phyloP scores from a whole-genome alignment of 2,329 filamentous ascomycete genomes.

The Paecilomyces variotii region DNA sequence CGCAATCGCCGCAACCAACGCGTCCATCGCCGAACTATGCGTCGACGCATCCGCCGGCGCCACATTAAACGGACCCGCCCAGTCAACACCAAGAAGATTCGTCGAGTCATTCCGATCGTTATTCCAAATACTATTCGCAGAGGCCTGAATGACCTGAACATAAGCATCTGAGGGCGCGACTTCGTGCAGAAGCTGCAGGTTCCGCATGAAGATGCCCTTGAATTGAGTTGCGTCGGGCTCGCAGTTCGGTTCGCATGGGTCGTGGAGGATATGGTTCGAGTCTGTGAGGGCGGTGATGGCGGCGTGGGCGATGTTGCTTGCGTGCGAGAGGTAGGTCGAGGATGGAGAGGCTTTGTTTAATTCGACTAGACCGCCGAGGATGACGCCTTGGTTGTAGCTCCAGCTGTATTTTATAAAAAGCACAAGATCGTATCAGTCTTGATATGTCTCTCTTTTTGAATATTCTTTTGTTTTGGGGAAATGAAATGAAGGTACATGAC shows the following conservation, averaged over 20 bases:
- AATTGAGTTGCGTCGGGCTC: slow-evolving; percentile 53
- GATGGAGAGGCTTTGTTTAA: slow-evolving; percentile 39
- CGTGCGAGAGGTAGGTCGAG: slow-evolving; percentile 34
- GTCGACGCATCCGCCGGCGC: slow-evolving; percentile 47
- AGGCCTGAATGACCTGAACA: slow-evolving; percentile 48
- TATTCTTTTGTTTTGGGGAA: background rate
- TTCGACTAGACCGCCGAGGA: slow-evolving; percentile 51
- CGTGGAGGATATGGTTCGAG: slow-evolving; percentile 43
- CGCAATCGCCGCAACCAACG: slow-evolving; percentile 51
- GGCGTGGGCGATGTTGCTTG: slow-evolving; percentile 45
- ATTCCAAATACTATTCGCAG: slow-evolving; percentile 59
- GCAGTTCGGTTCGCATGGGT: slow-evolving; percentile 47
- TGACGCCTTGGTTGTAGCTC: slow-evolving; percentile 56
- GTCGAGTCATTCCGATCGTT: slow-evolving; percentile 43
- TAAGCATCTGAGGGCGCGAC: slow-evolving; percentile 45
- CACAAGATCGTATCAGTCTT: too few relatives aligned
- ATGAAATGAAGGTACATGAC: background rate
- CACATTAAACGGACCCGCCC: slow-evolving; percentile 51
- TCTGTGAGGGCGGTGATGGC: slow-evolving; percentile 42
- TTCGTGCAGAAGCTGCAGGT: slow-evolving; percentile 51
- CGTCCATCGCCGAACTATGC: slow-evolving; percentile 60
- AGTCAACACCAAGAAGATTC: slow-evolving; percentile 53
- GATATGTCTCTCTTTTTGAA: too few relatives aligned
- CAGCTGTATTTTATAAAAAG: slow-evolving; percentile 24
- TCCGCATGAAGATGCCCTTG: slow-evolving; percentile 64